A percentile compares a stretch with the other conserved stretches of the same genome.
phyloP scores from a whole-genome alignment of 2,329 filamentous ascomycete species.

The Daldinia eschscholtzii region DNA sequence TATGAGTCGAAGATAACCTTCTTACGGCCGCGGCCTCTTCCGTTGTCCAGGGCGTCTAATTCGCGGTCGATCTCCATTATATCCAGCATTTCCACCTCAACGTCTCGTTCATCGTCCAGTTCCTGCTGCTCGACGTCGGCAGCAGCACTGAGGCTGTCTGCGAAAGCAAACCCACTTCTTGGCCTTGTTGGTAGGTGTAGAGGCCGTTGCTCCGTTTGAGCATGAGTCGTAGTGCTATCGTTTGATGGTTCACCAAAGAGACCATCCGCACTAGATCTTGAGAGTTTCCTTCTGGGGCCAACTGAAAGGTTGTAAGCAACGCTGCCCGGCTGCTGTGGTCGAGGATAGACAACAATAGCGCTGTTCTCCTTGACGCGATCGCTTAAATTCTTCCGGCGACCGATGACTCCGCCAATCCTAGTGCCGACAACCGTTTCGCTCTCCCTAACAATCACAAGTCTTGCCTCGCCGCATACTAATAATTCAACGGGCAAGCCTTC shows the following conservation, averaged over 20 bases:
- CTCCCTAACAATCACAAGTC: conserved; percentile 67
- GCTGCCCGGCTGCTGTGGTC: conserved; percentile 57
- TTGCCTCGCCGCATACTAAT: conserved; percentile 67
- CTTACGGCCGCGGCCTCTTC: conserved; percentile 62
- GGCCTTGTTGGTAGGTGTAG: conserved; percentile 45
- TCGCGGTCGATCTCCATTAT: conserved; percentile 75
- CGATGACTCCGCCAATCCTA: conserved; percentile 58
- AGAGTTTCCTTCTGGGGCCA: conserved; percentile 48
- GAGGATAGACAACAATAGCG: conserved; percentile 69
- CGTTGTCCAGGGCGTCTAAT: conserved; percentile 67
- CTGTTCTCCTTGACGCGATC: conserved; percentile 58
- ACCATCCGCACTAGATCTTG: conserved; percentile 28
- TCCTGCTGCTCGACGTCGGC: conserved; percentile 64
- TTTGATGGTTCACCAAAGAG: conserved; percentile 39
- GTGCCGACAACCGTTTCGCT: conserved; percentile 62
- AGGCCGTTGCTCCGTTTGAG: conserved; percentile 47
- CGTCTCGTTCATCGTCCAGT: conserved; percentile 61
- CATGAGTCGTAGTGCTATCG: conserved; percentile 48
- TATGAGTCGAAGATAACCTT: conserved; percentile 66
- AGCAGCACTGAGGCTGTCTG: conserved; percentile 64
- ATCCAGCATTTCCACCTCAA: conserved; percentile 72
- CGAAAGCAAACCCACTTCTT: conserved; percentile 63
- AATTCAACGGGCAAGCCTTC: conserved; percentile 65
- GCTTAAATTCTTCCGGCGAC: conserved; percentile 48
- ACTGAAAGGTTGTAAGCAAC: conserved; percentile 63